Conservation (phyloP, 768 basidiomycete species). For the Crassisporium funariophilum region DNA sequence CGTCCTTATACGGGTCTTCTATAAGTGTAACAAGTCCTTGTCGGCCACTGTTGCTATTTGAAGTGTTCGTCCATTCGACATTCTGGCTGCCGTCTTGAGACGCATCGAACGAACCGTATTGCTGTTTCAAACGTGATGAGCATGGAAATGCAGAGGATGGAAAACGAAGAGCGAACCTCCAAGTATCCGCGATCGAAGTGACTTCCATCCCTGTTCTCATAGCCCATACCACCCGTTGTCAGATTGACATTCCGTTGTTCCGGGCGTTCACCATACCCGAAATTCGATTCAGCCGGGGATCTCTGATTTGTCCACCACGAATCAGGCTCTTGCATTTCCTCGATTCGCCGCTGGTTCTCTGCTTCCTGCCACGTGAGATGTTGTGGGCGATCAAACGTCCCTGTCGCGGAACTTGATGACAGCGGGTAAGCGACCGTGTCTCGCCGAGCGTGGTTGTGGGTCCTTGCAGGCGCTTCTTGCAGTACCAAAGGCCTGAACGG, state of each 20-base stretch:
- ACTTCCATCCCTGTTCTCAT: constrained; percentile 19
- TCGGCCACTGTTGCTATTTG: constrained; percentile 16
- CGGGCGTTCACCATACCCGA: constrained; percentile 9
- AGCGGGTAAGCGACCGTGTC: constrained; percentile 34
- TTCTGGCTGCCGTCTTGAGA: constrained; percentile 20
- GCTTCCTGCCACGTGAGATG: constrained; percentile 25
- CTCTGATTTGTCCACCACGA: constrained; percentile 22
- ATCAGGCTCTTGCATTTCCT: constrained; percentile 20
- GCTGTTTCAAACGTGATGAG: constrained; percentile 15
- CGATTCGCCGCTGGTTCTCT: constrained; percentile 19
- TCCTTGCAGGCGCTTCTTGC: constrained; percentile 15
- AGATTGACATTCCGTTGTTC: constrained; percentile 14
- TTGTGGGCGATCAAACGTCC: constrained; percentile 13
- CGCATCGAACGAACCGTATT: constrained; percentile 20
- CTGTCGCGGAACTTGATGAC: constrained; percentile 15
- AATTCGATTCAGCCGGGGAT: constrained; percentile 6
- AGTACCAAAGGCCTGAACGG: constrained; percentile 12
- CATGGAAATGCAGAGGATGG: not conserved
- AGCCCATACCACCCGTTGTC: constrained; percentile 27
- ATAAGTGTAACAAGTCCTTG: constrained; percentile 26
- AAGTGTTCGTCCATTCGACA: constrained; percentile 25
- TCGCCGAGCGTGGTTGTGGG: constrained; percentile 26
- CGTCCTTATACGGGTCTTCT: constrained; percentile 29
- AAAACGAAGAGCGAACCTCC: constrained; percentile 22
- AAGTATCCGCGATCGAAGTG: constrained; percentile 25